phyloP scores from a whole-genome alignment of 164 flowering plant species.

The grape (Vitis vinifera) region ASM3070453v1 NC_081818.1:11097501-11098000 shows the following conservation, averaged over 20 bases:
- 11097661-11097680: too few species aligned
- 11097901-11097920: slow-evolving; percentile 79
- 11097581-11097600: too few species aligned
- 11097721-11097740: not conserved
- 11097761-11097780: slow-evolving; percentile 71
- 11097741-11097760: slow-evolving; percentile 6
- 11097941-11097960: slow-evolving; percentile 75
- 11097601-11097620: not conserved
- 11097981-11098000: not conserved
- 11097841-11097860: slow-evolving; percentile 52
- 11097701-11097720: not conserved
- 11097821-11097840: slow-evolving; percentile 38
- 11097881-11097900: slow-evolving; percentile 52
- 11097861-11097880: slow-evolving; percentile 21
- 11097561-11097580: too few species aligned
- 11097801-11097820: slow-evolving; percentile 38
- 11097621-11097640: not conserved
- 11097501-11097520: too few species aligned
- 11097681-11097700: too few species aligned
- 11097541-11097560: too few species aligned
- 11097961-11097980: slow-evolving; percentile 49
- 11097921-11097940: slow-evolving; percentile 58
- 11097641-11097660: too few species aligned
- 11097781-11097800: slow-evolving; percentile 46
- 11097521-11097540: too few species aligned